Conservation (phyloP, 108 stramenopile genomes). For the Cyclotella choctawhatcheeana region DNA sequence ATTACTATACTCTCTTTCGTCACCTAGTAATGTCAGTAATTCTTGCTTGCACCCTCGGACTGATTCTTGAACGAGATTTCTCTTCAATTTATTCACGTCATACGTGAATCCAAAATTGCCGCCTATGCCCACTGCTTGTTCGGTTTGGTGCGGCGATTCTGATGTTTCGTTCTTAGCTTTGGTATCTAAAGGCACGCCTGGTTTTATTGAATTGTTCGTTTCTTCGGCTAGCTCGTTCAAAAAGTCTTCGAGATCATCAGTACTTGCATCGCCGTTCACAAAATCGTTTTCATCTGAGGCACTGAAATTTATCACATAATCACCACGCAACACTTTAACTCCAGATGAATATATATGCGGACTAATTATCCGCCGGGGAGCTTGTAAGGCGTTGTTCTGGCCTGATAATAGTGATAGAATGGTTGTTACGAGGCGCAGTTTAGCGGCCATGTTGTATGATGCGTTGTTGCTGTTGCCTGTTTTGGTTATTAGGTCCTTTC, state of each 20-base stretch:
- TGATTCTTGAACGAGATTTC: slow-evolving; percentile 70
- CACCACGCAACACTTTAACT: neutral
- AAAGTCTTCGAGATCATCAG: slow-evolving; percentile 12
- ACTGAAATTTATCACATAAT: neutral
- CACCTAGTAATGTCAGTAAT: slow-evolving; percentile 51
- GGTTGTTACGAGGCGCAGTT: neutral
- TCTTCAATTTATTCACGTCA: slow-evolving; percentile 65
- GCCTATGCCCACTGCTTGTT: slow-evolving; percentile 58
- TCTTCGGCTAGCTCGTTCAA: slow-evolving; percentile 2
- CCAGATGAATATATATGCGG: neutral
- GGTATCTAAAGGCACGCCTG: neutral
- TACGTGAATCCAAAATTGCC: slow-evolving; percentile 57
- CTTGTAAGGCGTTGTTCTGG: slow-evolving; percentile 1
- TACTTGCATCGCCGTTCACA: neutral
- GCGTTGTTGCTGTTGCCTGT: too few relatives aligned
- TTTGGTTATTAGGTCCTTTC: too few relatives aligned
- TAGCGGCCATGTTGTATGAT: neutral
- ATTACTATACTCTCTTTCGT: slow-evolving; percentile 43
- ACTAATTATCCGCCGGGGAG: neutral
- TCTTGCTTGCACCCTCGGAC: slow-evolving; percentile 59
- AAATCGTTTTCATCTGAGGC: neutral
- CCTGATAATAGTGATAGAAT: neutral
- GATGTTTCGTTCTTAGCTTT: slow-evolving; percentile 6
- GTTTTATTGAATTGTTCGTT: neutral
- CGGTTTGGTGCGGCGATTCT: slow-evolving; percentile 33